A percentile compares a stretch with the other conserved stretches of the same genome.
phyloP scores from a whole-genome alignment of 139 green algal genomes.

The Zygnema circumcarinatum region DNA sequence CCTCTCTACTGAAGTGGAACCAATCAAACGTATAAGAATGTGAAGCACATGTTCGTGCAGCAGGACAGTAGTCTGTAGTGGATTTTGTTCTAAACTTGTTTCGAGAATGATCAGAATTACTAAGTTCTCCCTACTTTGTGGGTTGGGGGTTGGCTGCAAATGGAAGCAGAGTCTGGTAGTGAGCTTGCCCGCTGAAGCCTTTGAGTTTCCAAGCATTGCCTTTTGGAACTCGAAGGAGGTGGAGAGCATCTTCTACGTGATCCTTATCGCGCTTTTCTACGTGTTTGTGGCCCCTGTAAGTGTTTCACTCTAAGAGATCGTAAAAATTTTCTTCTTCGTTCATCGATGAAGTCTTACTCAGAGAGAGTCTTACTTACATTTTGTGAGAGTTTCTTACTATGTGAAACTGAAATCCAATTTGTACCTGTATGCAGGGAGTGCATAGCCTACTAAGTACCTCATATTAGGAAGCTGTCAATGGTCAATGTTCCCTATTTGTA shows the following conservation, averaged over 20 bases:
- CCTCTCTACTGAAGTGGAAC: too few species aligned
- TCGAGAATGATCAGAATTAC: neutral
- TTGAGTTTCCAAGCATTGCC: neutral
- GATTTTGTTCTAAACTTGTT: neutral
- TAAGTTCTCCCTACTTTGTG: too few species aligned
- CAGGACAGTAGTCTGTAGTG: neutral
- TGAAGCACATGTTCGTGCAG: too few species aligned
- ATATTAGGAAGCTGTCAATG: too few species aligned
- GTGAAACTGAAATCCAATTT: too few species aligned
- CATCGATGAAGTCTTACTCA: too few species aligned
- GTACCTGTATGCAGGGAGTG: too few species aligned
- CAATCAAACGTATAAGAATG: too few species aligned
- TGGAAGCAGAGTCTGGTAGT: neutral
- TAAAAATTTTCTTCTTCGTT: neutral
- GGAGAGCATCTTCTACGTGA: constrained; percentile 20
- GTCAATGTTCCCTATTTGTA: too few species aligned
- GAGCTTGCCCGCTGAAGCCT: neutral
- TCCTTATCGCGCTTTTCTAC: neutral
- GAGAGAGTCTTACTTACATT: too few species aligned
- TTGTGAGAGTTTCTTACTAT: too few species aligned
- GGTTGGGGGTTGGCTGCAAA: neutral
- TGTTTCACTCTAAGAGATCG: neutral
- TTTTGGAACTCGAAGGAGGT: neutral
- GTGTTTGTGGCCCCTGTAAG: constrained; percentile 20
- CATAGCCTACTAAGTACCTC: too few species aligned